Conservation (phyloP, 345 rosid genomes). For the Citrus maxima region DNA sequence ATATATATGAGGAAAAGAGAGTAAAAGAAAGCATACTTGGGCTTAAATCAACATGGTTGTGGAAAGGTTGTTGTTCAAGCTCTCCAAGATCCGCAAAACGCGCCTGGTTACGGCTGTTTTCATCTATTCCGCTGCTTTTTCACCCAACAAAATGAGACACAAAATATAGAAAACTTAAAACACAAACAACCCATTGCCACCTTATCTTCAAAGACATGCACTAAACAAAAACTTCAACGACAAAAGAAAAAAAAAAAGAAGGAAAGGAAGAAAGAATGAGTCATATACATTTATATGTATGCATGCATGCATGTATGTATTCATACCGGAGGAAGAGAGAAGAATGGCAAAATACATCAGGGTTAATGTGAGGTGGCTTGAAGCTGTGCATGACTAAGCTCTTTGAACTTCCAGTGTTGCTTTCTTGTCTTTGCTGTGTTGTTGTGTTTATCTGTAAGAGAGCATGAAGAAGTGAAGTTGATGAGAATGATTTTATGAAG, state of each 20-base stretch:
- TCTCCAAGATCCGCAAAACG: conserved; percentile 64
- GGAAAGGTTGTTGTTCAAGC: conserved; percentile 76
- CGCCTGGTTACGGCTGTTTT: conserved; percentile 33
- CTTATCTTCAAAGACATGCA: conserved; percentile 15
- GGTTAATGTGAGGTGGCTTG: conserved; percentile 45
- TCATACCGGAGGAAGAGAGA: conserved; percentile 68
- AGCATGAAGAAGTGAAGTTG: background rate
- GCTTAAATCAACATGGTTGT: conserved; percentile 67
- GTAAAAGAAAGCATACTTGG: conserved; percentile 47
- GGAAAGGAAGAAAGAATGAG: background rate
- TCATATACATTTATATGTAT: too few relatives aligned
- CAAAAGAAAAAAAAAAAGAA: background rate
- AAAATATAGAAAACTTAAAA: conserved; percentile 5
- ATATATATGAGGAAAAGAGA: background rate
- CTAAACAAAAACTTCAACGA: background rate
- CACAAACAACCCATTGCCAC: background rate
- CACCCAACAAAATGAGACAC: background rate
- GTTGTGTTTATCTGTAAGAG: background rate
- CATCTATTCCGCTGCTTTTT: conserved; percentile 44
- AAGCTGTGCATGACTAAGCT: conserved; percentile 65
- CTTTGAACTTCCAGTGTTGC: background rate
- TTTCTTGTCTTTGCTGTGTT: too few relatives aligned
- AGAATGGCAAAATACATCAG: conserved; percentile 63
- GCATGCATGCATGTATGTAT: too few relatives aligned
- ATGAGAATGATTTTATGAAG: background rate